These are phyloP conservation scores for Citrus unshiu DNA, from an alignment of 345 rosid genomes.

Conservation along the genomic window DNA sequence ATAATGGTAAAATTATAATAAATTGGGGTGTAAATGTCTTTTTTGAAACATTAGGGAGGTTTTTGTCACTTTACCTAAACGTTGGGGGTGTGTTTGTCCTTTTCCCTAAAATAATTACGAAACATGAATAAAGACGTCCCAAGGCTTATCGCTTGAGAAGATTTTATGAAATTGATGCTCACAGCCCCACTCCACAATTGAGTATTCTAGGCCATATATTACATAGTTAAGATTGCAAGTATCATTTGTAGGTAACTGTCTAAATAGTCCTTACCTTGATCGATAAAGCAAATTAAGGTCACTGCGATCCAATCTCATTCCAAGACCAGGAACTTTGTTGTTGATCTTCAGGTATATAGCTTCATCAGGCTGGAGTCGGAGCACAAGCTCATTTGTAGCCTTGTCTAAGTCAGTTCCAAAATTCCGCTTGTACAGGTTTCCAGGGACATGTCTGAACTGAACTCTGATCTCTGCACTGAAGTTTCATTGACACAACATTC, in stretches of 20 bases:
- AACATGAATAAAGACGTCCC: neutral
- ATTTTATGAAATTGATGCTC: neutral
- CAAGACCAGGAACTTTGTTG: constrained; percentile 94
- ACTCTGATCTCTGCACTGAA: constrained; percentile 70
- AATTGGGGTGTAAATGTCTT: too few relatives aligned
- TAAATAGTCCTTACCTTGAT: constrained; percentile 41
- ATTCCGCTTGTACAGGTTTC: constrained; percentile 60
- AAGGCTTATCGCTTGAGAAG: neutral
- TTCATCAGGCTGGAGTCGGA: constrained; percentile 90
- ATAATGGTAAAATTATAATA: too few relatives aligned
- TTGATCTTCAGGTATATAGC: constrained; percentile 93
- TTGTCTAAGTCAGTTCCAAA: constrained; percentile 28
- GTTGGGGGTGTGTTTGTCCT: too few relatives aligned
- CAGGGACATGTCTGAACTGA: constrained; percentile 88
- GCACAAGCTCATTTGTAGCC: neutral
- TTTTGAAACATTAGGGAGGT: too few relatives aligned
- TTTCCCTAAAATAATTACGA: neutral
- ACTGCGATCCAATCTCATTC: constrained; percentile 89
- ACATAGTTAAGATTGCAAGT: neutral
- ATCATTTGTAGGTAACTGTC: neutral
- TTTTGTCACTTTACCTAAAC: too few relatives aligned
- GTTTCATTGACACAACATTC: constrained; percentile 6
- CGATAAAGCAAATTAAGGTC: constrained; percentile 76
- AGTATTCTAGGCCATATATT: neutral
- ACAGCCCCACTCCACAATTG: neutral